Base-by-base conservation (phyloP, 2,329 filamentous ascomycete genomes). In the Nannizziopsis arthrosporioides region DNA sequence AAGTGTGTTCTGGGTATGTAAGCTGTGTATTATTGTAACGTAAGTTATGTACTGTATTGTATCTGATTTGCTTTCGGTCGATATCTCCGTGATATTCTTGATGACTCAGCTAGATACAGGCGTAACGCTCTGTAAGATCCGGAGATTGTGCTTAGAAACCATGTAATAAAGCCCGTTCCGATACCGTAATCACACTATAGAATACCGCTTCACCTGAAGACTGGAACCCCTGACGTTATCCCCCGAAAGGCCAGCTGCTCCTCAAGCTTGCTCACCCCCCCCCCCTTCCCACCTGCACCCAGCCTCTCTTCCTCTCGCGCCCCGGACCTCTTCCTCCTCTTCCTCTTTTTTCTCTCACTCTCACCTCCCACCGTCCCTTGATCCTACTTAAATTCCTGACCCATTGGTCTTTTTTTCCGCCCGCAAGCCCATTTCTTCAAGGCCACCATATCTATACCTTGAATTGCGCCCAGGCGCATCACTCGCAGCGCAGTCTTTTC, bases 231-330 rank as follows among this genome's bases (percentile, higher is more conserved):
- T 47, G 45, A 47, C 45, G 45, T 47, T 27, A 27, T 27, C 38
- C 44, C 44, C 27, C 36, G 30, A 18, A 38, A 37, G 37, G 42
- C 30, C 30, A 34, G 35, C 22, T 42, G 5, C 27, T 41, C 36
- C 44, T 47, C 45, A 42, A 47, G 45, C 45, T 47, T 27, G 45
- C 45, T 38, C 45, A 37, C 37, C 14, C 7, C 17, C 10, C 37
- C 38, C 45, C 31, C 45, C 27, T 40, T 27, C 22, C 22, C 37
- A 36, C 44, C 6, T 19, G 18, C 14, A 15, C 11, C 45, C 45
- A 47, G 17, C 45, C 45, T 42, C 44, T 12, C 45, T 4, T 15
- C 31, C 30, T 42, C n/a, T 15, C 11, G 7, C 7, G 11, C 22
- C 27, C 35, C 3, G 18, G 37, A 41, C 38, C 45, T 36, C 45